phyloP scores from a whole-genome alignment of 345 rosid genomes.

The Moringa oleifera region DNA sequence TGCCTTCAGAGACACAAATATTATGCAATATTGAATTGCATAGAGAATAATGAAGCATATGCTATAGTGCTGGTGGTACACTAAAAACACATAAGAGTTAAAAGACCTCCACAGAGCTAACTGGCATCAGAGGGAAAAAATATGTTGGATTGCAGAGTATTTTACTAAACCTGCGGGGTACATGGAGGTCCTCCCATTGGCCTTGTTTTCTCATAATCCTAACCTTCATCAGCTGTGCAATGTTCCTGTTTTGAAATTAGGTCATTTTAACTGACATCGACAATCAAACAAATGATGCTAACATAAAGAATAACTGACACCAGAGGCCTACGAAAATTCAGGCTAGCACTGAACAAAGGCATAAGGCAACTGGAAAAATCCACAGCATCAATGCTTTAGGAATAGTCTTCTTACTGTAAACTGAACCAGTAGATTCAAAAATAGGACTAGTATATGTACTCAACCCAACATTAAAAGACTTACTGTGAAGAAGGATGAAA shows the following conservation, averaged over 20 bases:
- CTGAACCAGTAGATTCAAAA: not conserved
- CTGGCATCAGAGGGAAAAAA: not conserved
- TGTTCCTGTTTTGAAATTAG: constrained; percentile 35
- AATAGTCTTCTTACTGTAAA: not conserved
- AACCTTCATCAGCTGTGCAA: constrained; percentile 55
- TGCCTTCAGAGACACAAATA: too few species aligned
- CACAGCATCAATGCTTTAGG: constrained; percentile 2
- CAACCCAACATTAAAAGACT: constrained; percentile 14
- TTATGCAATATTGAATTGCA: too few species aligned
- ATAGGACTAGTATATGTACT: not conserved
- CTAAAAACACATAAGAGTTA: too few species aligned
- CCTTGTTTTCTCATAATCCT: constrained; percentile 45
- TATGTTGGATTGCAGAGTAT: not conserved
- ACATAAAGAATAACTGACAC: not conserved
- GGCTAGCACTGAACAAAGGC: not conserved
- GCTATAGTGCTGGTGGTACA: too few species aligned
- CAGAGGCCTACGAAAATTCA: constrained; percentile 3
- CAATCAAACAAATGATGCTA: not conserved
- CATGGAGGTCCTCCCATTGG: constrained; percentile 53
- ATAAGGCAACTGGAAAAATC: not conserved
- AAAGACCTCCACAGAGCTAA: too few species aligned
- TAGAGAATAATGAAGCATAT: too few species aligned
- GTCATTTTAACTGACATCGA: constrained; percentile 2
- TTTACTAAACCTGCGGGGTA: constrained; percentile 43
- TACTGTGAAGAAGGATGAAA: constrained; percentile 51